A percentile compares a stretch with the other conserved stretches of the same genome.
These are phyloP conservation scores for Suhomyces faveliae DNA, from an alignment of 805 yeast genomes.

Conservation along the genomic window DNA sequence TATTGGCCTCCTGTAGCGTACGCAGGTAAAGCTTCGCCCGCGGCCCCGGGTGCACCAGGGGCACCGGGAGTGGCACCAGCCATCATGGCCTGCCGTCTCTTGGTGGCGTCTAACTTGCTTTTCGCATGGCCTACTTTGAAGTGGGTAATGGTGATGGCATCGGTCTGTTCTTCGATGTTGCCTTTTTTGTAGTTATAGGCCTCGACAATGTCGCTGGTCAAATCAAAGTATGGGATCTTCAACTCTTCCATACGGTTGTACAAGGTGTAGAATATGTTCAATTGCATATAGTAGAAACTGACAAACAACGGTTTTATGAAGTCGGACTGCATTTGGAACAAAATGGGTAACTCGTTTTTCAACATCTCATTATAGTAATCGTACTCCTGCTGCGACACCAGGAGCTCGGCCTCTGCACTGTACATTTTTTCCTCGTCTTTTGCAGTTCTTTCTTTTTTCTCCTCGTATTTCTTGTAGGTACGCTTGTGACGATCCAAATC, in stretches of 20 bases:
- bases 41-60: slow-evolving; percentile 27
- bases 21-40: slow-evolving; percentile 9
- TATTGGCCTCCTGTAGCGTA: slow-evolving; percentile 17
- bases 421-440: slow-evolving; percentile 92
- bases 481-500: slow-evolving; percentile 86
- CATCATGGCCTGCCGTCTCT: slow-evolving; percentile 59
- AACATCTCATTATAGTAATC: slow-evolving; percentile 95
- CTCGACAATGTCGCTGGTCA: slow-evolving; percentile 78
- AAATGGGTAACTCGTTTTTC: slow-evolving; percentile 82
- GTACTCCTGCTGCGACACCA: slow-evolving; percentile 90
- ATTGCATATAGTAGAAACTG: slow-evolving; percentile 94
- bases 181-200: slow-evolving; percentile 83
- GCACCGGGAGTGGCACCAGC: slow-evolving; percentile 25
- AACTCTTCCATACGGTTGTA: slow-evolving; percentile 90
- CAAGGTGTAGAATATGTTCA: slow-evolving; percentile 91
- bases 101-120: slow-evolving; percentile 77
- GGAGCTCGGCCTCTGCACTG: slow-evolving; percentile 84
- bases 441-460: slow-evolving; percentile 75
- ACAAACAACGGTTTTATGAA: slow-evolving; percentile 93
- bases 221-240: slow-evolving; percentile 94
- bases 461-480: slow-evolving; percentile 67
- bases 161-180: slow-evolving; percentile 84
- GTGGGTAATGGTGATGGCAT: slow-evolving; percentile 84
- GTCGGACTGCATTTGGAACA: slow-evolving; percentile 86
- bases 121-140: slow-evolving; percentile 89